Evolutionary conservation across 257 asterid species (phyloP), one percentile per base, ranked within the genome.

Genomic region (Ocimum tenuiflorum): DNA sequence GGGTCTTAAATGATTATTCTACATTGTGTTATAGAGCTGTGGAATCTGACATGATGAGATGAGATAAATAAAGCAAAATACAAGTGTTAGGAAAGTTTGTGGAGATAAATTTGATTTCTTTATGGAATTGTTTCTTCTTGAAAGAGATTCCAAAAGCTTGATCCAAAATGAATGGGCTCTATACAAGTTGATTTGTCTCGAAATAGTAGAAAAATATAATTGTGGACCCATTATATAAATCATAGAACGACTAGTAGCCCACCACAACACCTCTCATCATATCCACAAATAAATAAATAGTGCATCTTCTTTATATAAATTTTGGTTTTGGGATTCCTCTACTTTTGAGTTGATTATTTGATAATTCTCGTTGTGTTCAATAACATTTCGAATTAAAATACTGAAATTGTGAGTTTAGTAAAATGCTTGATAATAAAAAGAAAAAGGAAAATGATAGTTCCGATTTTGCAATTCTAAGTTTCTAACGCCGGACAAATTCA

Each of bases 81-180:
- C 18, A 1, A 29, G 1, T 24, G 51, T 17, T 9, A 31, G 58
- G 33, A 15, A 29, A 8, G 48, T 49, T 17, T 48, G 48, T 64
- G 31, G 4, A 13, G 4, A 24, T 24, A 1, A 4, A 33, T 11
- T 22, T 35, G 10, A 3, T 43, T 45, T 6, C 7, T 23, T 17
- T 12, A n/a, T n/a, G n/a, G n/a, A n/a, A n/a, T 52, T n/a, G 9
- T 20, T 20, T 8, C 6, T 31, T 49, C 17, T 22, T 42, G 46
- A 56, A 29, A 56, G n/a, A 55, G 33, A 42, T 67, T 18, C 69
- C 63, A 55, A 54, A 42, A 67, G 57, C 47, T 43, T 56, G 73
- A 56, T 45, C 55, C 43, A 55, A 66, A 52, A 45, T 67, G 47
- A 55, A 45, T 54, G 65, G 58, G 39, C 63, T 66, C 27, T 19